Base-by-base conservation (phyloP, 768 basidiomycete species). In the Clathrus columnatus region DNA sequence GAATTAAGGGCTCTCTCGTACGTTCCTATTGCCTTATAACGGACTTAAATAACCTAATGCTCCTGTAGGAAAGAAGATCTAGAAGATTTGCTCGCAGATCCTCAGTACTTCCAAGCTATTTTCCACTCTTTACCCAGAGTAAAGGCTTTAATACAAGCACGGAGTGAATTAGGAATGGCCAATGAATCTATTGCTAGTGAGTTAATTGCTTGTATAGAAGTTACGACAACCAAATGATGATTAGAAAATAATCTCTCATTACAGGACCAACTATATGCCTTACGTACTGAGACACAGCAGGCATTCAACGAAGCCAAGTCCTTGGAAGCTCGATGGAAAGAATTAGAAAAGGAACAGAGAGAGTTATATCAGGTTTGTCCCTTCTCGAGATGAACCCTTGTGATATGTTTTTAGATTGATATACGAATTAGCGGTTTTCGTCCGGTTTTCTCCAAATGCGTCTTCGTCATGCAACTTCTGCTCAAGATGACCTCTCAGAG, bases 401-500 rank as follows among this genome's bases (percentile, higher is more conserved):
- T 44, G 23, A 20, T 29, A 32, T 41, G 47, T 61, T 62, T 46
- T 67, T n/a, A n/a, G 4, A 3, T 36, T 36, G n/a, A 14, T 44
- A 21, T 24, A 17, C 16, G 14, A 5, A 10, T 2, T 58, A 96
- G 93, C 82, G 88, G 47, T 87, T 88, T 63, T 82, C 83, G 2
- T 85, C 90, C 0, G 86, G 91, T 62, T 95, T 96, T 64, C 83
- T 97, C 27, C 79, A 90, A 47, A 80, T 94, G 72, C 84, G 94
- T 2, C 77, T 95, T 11, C 79, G 83, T 44, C 93, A 97, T 65
- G 87, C 91, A 28, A 85, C 86, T 17, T 91, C 86, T 0, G 85
- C 86, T 20, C 93, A 94, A 69, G 95, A 98, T 60, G 92, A 93
- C 56, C 72, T 79, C 14, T 93, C 91, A 1, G 95, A 98, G 68